A percentile compares a stretch with the other conserved stretches of the same genome.
These are phyloP conservation scores for Boletus patriciae DNA, from an alignment of 768 basidiomycete species.

Conservation along the genomic window DNA sequence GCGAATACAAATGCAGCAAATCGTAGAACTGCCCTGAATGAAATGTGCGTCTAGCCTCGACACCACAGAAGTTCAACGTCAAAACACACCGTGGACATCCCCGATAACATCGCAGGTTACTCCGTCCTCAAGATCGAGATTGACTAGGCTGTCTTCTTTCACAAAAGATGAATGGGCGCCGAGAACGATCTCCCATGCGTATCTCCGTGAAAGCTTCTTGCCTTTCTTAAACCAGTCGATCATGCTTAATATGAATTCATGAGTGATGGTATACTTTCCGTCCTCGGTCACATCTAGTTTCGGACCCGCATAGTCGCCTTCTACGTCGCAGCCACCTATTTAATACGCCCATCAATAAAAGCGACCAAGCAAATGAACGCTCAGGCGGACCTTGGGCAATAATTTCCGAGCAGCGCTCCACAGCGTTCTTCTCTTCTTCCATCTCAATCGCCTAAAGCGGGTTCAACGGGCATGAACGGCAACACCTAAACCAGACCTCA, in stretches of 20 bases:
- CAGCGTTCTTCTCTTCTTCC: slow-evolving; percentile 83
- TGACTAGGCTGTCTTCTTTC: slow-evolving; percentile 79
- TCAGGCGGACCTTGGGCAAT: slow-evolving; percentile 64
- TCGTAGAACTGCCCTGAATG: slow-evolving; percentile 90
- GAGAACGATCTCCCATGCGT: slow-evolving; percentile 94
- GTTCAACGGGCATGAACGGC: neutral
- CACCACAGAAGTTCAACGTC: neutral
- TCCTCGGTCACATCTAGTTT: slow-evolving; percentile 56
- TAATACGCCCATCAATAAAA: slow-evolving; percentile 6
- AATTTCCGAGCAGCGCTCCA: slow-evolving; percentile 73
- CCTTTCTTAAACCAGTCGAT: slow-evolving; percentile 91
- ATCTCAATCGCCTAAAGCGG: slow-evolving; percentile 77
- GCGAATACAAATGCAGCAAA: slow-evolving; percentile 77
- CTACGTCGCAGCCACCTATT: slow-evolving; percentile 76
- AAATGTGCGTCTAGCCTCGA: slow-evolving; percentile 4
- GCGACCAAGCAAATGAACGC: neutral
- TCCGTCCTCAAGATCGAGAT: slow-evolving; percentile 71
- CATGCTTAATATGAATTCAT: slow-evolving; percentile 81
- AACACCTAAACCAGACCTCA: slow-evolving; percentile 5
- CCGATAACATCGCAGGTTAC: slow-evolving; percentile 92
- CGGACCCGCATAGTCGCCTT: slow-evolving; percentile 74
- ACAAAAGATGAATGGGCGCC: slow-evolving; percentile 76
- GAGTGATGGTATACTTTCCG: slow-evolving; percentile 71
- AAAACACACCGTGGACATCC: slow-evolving; percentile 80
- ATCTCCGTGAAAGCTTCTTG: slow-evolving; percentile 86